Conservation (phyloP, 305 asterid genomes). For the Nicotiana rustica region DNA sequence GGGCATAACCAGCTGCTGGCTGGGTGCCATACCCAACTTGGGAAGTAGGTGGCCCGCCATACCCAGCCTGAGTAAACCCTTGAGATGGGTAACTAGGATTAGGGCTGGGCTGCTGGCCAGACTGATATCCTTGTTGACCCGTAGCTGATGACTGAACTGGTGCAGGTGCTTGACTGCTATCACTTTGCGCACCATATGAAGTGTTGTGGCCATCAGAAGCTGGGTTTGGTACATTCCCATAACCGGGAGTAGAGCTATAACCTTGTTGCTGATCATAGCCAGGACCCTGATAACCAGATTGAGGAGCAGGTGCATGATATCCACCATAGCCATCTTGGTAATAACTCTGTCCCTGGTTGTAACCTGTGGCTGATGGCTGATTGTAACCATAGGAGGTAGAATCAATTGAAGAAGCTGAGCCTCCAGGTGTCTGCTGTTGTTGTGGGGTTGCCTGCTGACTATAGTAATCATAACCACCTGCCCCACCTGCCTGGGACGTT, state of each 20-base stretch:
- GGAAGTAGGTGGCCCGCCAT: conserved; percentile 61
- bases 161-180: conserved; percentile 63
- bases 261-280: conserved; percentile 88
- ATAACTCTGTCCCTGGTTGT: conserved; percentile 77
- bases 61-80: conserved; percentile 61
- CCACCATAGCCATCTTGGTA: conserved; percentile 76
- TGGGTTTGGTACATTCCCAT: conserved; percentile 60
- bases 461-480: conserved; percentile 70
- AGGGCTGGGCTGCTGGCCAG: conserved; percentile 18
- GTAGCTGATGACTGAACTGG: conserved; percentile 55
- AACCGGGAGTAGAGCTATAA: conserved; percentile 55
- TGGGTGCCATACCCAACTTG: conserved; percentile 70
- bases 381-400: conserved; percentile 57
- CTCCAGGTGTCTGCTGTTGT: conserved; percentile 66
- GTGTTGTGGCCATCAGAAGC: conserved; percentile 51
- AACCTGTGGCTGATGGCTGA: conserved; percentile 57
- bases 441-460: conserved; percentile 73
- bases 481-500: conserved; percentile 61
- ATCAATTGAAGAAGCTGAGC: conserved; percentile 55
- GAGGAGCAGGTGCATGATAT: conserved; percentile 53
- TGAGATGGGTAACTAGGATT: conserved; percentile 48
- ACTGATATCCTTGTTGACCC: conserved; percentile 48
- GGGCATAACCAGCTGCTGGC: conserved; percentile 48
- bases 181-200: conserved; percentile 68
- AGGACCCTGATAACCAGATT: conserved; percentile 65